Percentiles rank a stretch among this genome's conserved stretches.
Conservation (phyloP, 257 asterid species). For the Cynanchum wilfordii region DNA sequence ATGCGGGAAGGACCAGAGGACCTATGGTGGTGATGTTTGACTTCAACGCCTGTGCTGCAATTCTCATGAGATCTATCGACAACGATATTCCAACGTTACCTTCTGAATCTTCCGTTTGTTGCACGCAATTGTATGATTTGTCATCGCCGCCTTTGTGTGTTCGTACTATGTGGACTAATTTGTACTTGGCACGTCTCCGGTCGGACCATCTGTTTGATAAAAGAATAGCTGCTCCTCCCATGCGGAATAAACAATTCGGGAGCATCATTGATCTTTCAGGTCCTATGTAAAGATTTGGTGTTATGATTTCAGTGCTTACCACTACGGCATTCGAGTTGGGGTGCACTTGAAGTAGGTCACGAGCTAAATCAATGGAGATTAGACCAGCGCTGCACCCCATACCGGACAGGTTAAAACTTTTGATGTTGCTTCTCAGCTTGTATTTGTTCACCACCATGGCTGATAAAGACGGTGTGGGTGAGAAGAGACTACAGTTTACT, state of each 20-base stretch:
- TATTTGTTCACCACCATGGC: constrained; percentile 54
- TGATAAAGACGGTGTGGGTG: constrained; percentile 55
- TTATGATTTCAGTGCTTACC: constrained; percentile 47
- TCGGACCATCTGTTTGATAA: not conserved
- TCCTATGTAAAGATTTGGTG: constrained; percentile 32
- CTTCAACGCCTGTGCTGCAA: constrained; percentile 49
- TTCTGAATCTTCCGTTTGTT: constrained; percentile 42
- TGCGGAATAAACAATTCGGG: not conserved
- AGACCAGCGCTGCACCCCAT: constrained; percentile 65
- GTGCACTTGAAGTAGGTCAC: constrained; percentile 44
- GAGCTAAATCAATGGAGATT: constrained; percentile 45
- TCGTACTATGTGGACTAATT: not conserved
- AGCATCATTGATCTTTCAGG: not conserved
- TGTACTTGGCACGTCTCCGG: not conserved
- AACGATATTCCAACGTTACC: constrained; percentile 50
- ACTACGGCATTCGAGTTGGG: constrained; percentile 45
- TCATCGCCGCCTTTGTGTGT: constrained; percentile 1
- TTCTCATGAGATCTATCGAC: constrained; percentile 51
- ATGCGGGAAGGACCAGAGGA: constrained; percentile 48
- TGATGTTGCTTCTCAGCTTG: constrained; percentile 44
- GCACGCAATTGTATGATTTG: not conserved
- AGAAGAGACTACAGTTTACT: constrained; percentile 51
- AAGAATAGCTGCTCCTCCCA: constrained; percentile 6
- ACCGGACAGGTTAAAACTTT: constrained; percentile 45
- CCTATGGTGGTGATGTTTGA: constrained; percentile 59